Conservation (phyloP, 768 basidiomycete species). For the Stropharia rugosoannulata region DNA sequence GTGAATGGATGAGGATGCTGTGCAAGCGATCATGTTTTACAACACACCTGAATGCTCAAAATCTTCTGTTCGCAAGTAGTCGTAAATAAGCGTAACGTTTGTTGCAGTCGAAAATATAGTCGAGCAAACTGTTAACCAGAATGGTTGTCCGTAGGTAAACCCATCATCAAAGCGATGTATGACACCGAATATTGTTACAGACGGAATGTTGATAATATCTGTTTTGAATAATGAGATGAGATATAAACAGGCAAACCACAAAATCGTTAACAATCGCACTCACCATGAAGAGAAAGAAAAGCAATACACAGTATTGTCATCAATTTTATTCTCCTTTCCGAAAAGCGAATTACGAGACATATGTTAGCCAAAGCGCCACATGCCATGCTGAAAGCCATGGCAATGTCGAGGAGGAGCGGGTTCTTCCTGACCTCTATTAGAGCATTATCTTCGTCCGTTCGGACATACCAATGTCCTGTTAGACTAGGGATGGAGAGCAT, state of each 20-base stretch:
- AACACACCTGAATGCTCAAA: slow-evolving; percentile 60
- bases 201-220: slow-evolving; percentile 71
- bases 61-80: slow-evolving; percentile 56
- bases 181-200: slow-evolving; percentile 62
- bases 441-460: slow-evolving; percentile 42
- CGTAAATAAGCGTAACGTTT: slow-evolving; percentile 66
- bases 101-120: slow-evolving; percentile 64
- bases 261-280: slow-evolving; percentile 13
- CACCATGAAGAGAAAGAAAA: slow-evolving; percentile 71
- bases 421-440: slow-evolving; percentile 51
- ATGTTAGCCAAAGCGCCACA: slow-evolving; percentile 69
- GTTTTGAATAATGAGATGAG: background rate
- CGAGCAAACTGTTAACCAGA: slow-evolving; percentile 79
- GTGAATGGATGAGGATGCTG: background rate
- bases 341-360: slow-evolving; percentile 66
- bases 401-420: slow-evolving; percentile 56
- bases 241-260: background rate
- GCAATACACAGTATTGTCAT: slow-evolving; percentile 67
- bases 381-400: slow-evolving; percentile 62
- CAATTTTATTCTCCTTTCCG: slow-evolving; percentile 61
- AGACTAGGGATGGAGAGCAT: slow-evolving; percentile 82
- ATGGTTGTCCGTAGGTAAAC: slow-evolving; percentile 69
- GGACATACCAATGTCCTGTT: slow-evolving; percentile 74
- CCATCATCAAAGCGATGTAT: slow-evolving; percentile 60
- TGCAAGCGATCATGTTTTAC: background rate